Conservation (phyloP, 1,284 basidiomycete genomes). For the Amylostereum areolatum region DNA sequence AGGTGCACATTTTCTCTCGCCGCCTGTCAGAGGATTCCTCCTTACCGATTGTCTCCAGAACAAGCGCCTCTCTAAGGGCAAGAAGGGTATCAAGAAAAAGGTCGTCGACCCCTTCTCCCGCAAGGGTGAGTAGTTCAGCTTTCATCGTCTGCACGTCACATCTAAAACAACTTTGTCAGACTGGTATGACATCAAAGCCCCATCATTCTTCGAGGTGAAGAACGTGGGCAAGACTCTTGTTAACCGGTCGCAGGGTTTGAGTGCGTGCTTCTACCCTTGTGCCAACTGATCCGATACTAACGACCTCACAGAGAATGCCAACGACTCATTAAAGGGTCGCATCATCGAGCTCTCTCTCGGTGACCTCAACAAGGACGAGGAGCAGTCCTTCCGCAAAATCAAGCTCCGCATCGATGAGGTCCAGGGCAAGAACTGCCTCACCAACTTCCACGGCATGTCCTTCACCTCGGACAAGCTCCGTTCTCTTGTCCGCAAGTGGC, state of each 20-base stretch:
- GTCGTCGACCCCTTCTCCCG: constrained; percentile 99
- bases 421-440: constrained; percentile 98
- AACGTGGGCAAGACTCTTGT: constrained; percentile 99
- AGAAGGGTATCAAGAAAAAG: constrained; percentile 99
- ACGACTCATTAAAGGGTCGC: constrained; percentile 97
- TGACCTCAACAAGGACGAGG: constrained; percentile 99
- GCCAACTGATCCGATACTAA: constrained; percentile 8
- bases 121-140: constrained; percentile 64
- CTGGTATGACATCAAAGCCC: constrained; percentile 99
- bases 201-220: constrained; percentile 95
- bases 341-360: constrained; percentile 95
- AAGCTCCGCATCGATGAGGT: constrained; percentile 97
- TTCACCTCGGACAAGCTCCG: constrained; percentile 99
- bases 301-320: constrained; percentile 80
- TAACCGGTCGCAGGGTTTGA: constrained; percentile 97
- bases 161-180: constrained; percentile 42
- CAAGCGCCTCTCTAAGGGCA: constrained; percentile 99
- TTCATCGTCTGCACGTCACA: not conserved
- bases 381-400: constrained; percentile 99
- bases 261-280: constrained; percentile 45
- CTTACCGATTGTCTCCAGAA: constrained; percentile 49
- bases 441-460: constrained; percentile 99
- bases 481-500: constrained; percentile 99
- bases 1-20: constrained; percentile 45
- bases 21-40: not conserved